A percentile compares a stretch with the other conserved stretches of the same genome.
phyloP scores from a whole-genome alignment of 768 basidiomycete species.

The Suillus hirtellus region DNA sequence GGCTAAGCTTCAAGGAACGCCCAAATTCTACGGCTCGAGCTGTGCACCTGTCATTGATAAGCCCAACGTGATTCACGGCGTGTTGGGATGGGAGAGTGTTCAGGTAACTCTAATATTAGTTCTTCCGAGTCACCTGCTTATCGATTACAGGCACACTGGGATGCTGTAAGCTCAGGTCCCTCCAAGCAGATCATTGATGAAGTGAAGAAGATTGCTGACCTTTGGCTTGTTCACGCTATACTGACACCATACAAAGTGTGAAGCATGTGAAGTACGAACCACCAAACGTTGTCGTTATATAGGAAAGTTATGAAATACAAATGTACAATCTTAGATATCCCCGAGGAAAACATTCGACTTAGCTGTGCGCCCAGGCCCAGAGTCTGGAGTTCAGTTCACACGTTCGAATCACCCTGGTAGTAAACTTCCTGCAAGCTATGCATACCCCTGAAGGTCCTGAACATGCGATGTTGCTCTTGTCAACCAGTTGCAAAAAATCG shows the following conservation, averaged over 20 bases:
- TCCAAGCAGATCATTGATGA: conserved; percentile 29
- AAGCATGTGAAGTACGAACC: not conserved
- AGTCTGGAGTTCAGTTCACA: too few relatives aligned
- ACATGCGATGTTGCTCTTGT: too few relatives aligned
- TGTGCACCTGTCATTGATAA: conserved; percentile 26
- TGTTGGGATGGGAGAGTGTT: conserved; percentile 40
- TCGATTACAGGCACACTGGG: conserved; percentile 35
- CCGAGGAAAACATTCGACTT: not conserved
- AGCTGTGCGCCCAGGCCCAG: too few relatives aligned
- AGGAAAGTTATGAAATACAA: not conserved
- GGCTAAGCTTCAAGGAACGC: conserved; percentile 19
- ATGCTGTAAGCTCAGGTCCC: conserved; percentile 30
- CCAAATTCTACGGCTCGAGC: conserved; percentile 30
- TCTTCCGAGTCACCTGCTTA: not conserved
- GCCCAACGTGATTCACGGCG: conserved; percentile 25
- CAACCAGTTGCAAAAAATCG: too few relatives aligned
- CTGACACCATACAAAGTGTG: conserved; percentile 18
- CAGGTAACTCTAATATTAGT: conserved; percentile 21
- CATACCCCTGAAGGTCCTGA: too few relatives aligned
- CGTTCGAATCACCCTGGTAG: too few relatives aligned
- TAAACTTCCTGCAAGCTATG: too few relatives aligned
- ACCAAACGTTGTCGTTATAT: not conserved
- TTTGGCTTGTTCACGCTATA: conserved; percentile 33
- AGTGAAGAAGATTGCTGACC: conserved; percentile 27
- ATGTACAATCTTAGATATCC: not conserved